These are phyloP conservation scores for Syncephalastrum sp. DNA, from an alignment of 371 early-diverging fungal genomes.

Conservation along the genomic window DNA sequence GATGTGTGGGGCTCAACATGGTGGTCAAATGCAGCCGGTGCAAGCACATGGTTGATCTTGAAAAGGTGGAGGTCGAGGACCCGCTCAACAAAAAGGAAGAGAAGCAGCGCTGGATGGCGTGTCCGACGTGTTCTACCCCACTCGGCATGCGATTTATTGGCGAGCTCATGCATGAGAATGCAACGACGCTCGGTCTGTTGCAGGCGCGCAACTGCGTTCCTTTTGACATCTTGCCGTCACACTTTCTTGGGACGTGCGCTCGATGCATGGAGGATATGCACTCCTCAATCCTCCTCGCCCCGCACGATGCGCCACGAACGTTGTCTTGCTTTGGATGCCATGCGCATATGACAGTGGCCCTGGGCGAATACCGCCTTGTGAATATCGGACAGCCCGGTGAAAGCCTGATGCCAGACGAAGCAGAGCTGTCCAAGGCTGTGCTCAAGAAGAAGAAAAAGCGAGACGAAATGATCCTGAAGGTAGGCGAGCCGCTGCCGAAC, in stretches of 20 bases:
- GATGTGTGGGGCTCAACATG: conserved; percentile 59
- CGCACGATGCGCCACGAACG: conserved; percentile 31
- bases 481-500: conserved; percentile 75
- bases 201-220: conserved; percentile 69
- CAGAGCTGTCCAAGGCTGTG: conserved; percentile 22
- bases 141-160: conserved; percentile 52
- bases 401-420: conserved; percentile 26
- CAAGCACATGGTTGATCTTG: conserved; percentile 58
- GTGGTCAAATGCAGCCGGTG: conserved; percentile 74
- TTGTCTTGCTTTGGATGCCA: conserved; percentile 61
- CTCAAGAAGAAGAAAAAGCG: conserved; percentile 44
- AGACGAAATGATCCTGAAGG: conserved; percentile 46
- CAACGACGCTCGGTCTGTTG: conserved; percentile 65
- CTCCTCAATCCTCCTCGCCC: conserved; percentile 23
- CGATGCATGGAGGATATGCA: conserved; percentile 40
- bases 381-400: conserved; percentile 47
- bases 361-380: conserved; percentile 54
- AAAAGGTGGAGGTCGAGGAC: conserved; percentile 48
- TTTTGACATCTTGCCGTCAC: conserved; percentile 67
- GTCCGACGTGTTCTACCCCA: conserved; percentile 65
- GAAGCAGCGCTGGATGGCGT: conserved; percentile 59
- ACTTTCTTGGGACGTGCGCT: conserved; percentile 66
- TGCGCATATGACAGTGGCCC: conserved; percentile 36
- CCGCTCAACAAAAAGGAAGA: conserved; percentile 12
- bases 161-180: conserved; percentile 58